Percentiles rank a stretch among this genome's conserved stretches.
phyloP scores from a whole-genome alignment of 441 rosid species.

The Populus trichocarpa region DNA sequence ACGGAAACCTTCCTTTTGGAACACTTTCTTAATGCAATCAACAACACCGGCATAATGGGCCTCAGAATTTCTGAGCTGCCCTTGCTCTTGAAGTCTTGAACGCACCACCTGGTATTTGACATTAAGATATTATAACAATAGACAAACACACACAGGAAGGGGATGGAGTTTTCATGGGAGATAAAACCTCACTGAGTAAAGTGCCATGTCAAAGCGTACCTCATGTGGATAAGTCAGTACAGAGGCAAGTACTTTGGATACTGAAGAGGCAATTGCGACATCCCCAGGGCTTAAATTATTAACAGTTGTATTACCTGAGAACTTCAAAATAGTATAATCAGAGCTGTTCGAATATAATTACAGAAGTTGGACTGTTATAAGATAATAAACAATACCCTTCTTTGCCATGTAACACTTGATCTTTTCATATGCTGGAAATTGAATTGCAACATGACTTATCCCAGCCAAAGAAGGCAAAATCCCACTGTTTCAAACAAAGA shows the following conservation, averaged over 20 bases:
- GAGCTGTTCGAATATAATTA: neutral
- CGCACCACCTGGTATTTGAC: slow-evolving; percentile 68
- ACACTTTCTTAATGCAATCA: slow-evolving; percentile 80
- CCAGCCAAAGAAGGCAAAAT: slow-evolving; percentile 88
- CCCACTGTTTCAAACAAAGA: slow-evolving; percentile 61
- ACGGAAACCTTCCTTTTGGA: slow-evolving; percentile 61
- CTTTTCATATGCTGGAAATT: slow-evolving; percentile 90
- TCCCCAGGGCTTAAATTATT: slow-evolving; percentile 55
- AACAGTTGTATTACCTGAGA: slow-evolving; percentile 56
- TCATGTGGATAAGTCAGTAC: slow-evolving; percentile 85
- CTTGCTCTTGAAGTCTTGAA: slow-evolving; percentile 97
- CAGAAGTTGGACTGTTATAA: neutral
- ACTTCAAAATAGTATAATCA: slow-evolving; percentile 29
- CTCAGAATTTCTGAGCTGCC: slow-evolving; percentile 51
- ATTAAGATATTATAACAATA: slow-evolving; percentile 15
- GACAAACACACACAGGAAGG: neutral
- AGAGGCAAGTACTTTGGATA: slow-evolving; percentile 81
- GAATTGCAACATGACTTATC: slow-evolving; percentile 90
- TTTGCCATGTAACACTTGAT: slow-evolving; percentile 73
- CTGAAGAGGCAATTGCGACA: slow-evolving; percentile 76
- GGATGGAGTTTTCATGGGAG: neutral
- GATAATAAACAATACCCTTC: slow-evolving; percentile 40
- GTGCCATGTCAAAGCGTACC: slow-evolving; percentile 32
- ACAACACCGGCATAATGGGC: slow-evolving; percentile 56
- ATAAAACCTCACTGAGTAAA: neutral